Base-by-base conservation (phyloP, 805 yeast species). In the Nakazawaea ambrosiae region DNA sequence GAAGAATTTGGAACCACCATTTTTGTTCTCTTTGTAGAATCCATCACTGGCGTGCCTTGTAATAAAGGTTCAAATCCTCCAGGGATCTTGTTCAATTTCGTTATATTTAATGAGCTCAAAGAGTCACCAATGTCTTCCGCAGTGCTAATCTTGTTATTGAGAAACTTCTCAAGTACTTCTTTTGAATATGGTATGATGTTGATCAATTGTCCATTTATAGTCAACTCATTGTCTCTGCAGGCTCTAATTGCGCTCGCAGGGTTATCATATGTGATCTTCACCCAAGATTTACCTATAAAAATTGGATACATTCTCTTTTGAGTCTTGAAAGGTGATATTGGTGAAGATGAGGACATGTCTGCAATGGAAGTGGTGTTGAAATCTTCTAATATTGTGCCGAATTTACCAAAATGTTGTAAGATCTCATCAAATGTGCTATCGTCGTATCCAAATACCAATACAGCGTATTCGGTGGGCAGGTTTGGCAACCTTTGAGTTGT, bases 381-480 rank as follows among this genome's bases (percentile, higher is more conserved):
- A 49, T 83, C 81, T 47, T 88, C 96, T 39, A 86, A 55, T 28
- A 90, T 77, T 20, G 66, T 68, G 16, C 97, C 97, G 57, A 81
- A 86, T 49, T 81, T 81, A 18, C 78, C 67, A 50, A 88, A 90
- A 55, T 78, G 84, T 36, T 74, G 73, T 27, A 90, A 68, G 2
- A 90, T 74, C 25, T 69, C 68, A 23, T 69, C 70, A 7, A 94
- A 76, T 45, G 79, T 68, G 2, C 76, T 67, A 50, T 88, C 94
- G 1, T 94, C 87, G 55, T 86, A 90, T 1, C 97, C 97, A 59
- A 83, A 87, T 3, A 90, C 86, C 20, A 89, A 60, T 1, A 90
- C 82, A 0, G 95, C 83, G 33, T 76, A 67, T 39, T 78, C 87
- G 24, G 57, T 4, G 10, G 24, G 7, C 24, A 8, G 24, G 7